Conservation (phyloP, 345 rosid species). For the Bruguiera gymnorhiza region DNA sequence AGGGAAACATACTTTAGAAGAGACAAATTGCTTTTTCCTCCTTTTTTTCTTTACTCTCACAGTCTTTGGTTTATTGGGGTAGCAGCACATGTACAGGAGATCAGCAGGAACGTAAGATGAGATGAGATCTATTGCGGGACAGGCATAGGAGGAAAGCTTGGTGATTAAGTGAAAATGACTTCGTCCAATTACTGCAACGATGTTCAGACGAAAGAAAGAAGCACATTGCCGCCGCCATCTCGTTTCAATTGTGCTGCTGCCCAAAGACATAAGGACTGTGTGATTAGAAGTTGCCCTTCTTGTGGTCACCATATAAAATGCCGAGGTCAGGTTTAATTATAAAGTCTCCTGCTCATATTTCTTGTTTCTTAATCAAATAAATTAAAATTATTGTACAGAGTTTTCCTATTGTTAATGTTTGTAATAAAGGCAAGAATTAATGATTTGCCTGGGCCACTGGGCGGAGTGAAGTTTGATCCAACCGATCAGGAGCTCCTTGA, state of each 20-base stretch:
- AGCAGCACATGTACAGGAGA: conserved; percentile 15
- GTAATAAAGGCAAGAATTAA: conserved; percentile 57
- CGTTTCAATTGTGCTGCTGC: conserved; percentile 8
- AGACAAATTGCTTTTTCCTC: conserved; percentile 37
- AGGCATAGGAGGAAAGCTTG: conserved; percentile 29
- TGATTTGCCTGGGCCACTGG: conserved; percentile 89
- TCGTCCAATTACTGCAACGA: conserved; percentile 81
- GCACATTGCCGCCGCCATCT: conserved; percentile 25
- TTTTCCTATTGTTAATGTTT: no score
- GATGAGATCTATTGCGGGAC: conserved; percentile 24
- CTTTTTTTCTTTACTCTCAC: conserved; percentile 16
- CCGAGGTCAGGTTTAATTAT: conserved; percentile 49
- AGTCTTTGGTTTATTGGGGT: conserved; percentile 34
- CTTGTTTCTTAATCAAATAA: not conserved
- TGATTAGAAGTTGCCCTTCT: conserved; percentile 68
- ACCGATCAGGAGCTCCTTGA: conserved; percentile 92
- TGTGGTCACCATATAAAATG: conserved; percentile 83
- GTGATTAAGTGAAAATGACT: conserved; percentile 47
- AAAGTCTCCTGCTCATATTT: no score
- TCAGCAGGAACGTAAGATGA: conserved; percentile 12
- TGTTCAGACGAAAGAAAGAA: conserved; percentile 57
- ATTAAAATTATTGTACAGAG: no score
- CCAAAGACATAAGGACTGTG: conserved; percentile 30
- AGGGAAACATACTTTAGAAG: conserved; percentile 37
- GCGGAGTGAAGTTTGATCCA: conserved; percentile 97